phyloP scores from a whole-genome alignment of 306 rosid genomes.

The Hippophae rhamnoides region DNA sequence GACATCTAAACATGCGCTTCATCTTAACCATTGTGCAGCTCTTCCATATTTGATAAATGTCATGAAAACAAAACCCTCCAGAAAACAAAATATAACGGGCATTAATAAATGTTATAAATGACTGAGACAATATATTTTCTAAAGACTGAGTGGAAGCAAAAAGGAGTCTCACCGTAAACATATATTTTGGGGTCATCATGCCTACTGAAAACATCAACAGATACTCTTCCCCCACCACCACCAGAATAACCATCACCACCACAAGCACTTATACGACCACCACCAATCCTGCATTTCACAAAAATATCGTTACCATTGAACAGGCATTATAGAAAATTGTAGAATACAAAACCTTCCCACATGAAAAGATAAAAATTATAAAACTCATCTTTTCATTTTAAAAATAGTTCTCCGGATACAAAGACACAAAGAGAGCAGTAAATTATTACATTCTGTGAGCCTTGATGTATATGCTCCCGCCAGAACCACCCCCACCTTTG shows the following conservation, averaged over 20 bases:
- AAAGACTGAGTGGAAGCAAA: background rate
- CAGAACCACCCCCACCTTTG: conserved; percentile 97
- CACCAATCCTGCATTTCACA: conserved; percentile 46
- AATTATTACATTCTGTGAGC: conserved; percentile 71
- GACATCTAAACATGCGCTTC: too few relatives aligned
- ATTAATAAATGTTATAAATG: background rate
- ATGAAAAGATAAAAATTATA: background rate
- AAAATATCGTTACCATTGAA: conserved; percentile 9
- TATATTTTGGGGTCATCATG: conserved; percentile 44
- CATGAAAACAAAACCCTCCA: too few relatives aligned
- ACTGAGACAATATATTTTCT: background rate
- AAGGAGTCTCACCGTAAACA: conserved; percentile 44
- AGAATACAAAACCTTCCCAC: background rate
- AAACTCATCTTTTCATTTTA: background rate
- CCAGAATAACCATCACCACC: conserved; percentile 57
- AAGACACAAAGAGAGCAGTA: conserved; percentile 1
- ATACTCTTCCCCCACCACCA: conserved; percentile 61
- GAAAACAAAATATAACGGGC: too few relatives aligned
- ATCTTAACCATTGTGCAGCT: too few relatives aligned
- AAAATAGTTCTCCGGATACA: background rate
- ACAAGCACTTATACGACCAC: conserved; percentile 53
- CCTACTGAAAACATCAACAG: conserved; percentile 57
- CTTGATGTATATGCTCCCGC: conserved; percentile 87
- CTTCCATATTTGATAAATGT: background rate
- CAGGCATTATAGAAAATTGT: background rate